Base-by-base conservation (phyloP, 495 filamentous ascomycete species). In the Penicillium parvum region DNA sequence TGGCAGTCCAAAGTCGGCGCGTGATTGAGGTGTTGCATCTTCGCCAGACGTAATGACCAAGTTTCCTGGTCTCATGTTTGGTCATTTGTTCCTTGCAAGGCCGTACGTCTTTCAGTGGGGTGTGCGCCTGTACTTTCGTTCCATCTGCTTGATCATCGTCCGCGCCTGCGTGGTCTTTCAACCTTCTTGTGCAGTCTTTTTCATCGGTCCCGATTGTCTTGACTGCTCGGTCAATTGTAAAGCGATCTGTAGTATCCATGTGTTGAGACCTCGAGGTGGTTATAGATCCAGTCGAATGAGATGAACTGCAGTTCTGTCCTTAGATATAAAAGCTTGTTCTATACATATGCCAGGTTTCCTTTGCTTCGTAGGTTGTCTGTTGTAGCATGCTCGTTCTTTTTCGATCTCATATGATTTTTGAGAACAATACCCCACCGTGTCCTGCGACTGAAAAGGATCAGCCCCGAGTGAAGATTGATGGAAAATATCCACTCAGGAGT, bases 1-100 rank as follows among this genome's bases (percentile, higher is more conserved):
- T 47, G 69, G 65, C 41, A 74, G 71, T 61, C 70, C 72, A 29
- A 61, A 60, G 44, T 71, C 69, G 43, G 52, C 57, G 3, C 60
- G 55, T 37, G 66, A 61, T 30, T 64, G 23, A 63, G 45, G 52
- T 49, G 12, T 49, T 45, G 41, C 16, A 3, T 32, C 23, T 18
- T 23, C 15, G 20, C 19, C 25, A n/a, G 19, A 22, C 19, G 7
- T 22, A 21, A 10, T 3, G 17, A 19, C 9, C 8, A 14, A 15
- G 14, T 37, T 23, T n/a, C 8, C 8, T 43, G 14, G 25, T 47
- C 45, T 42, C 17, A 12, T 36, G 22, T 30, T 35, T 22, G 14
- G 30, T 21, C 10, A 3, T 36, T 45, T 25, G 47, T 25, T 45
- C n/a, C 26, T 35, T 20, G 22, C n/a, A n/a, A n/a, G 27, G 39